phyloP scores from a whole-genome alignment of 352 stramenopile species.

The Phytophthora sp. region DNA sequence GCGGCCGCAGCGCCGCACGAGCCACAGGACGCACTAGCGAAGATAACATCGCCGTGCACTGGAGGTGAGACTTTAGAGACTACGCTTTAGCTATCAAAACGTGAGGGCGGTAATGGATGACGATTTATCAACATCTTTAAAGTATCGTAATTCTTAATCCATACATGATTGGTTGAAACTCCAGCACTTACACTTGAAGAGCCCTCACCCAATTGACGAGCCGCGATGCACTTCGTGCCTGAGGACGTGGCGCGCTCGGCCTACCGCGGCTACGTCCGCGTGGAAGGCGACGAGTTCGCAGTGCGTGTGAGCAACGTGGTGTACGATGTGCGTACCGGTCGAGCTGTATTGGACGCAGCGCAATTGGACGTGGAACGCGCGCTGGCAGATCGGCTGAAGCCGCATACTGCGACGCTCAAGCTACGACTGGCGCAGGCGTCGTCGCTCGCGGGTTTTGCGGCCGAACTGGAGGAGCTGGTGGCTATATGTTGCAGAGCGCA shows the following conservation, averaged over 20 bases:
- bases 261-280: slow-evolving; percentile 64
- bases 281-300: slow-evolving; percentile 55
- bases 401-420: slow-evolving; percentile 56
- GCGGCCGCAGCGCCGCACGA: slow-evolving; percentile 7
- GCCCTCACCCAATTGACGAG: background rate
- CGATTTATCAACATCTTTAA: too few species aligned
- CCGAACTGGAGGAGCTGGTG: slow-evolving; percentile 68
- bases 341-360: slow-evolving; percentile 44
- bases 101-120: slow-evolving; percentile 13
- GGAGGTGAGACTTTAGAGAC: slow-evolving; percentile 23
- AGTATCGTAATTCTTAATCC: too few species aligned
- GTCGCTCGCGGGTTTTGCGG: slow-evolving; percentile 56
- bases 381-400: slow-evolving; percentile 51
- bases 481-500: slow-evolving; percentile 42
- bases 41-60: slow-evolving; percentile 17
- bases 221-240: slow-evolving; percentile 46
- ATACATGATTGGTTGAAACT: background rate
- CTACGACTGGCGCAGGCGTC: slow-evolving; percentile 62
- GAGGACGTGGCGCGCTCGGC: slow-evolving; percentile 46
- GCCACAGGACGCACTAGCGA: slow-evolving; percentile 18
- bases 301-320: slow-evolving; percentile 51
- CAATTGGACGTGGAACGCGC: slow-evolving; percentile 60
- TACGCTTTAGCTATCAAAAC: slow-evolving; percentile 1
- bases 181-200: background rate
- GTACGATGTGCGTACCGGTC: slow-evolving; percentile 19